Conservation (phyloP, 805 yeast genomes). For the Yamadazyma phyllophila region DNA sequence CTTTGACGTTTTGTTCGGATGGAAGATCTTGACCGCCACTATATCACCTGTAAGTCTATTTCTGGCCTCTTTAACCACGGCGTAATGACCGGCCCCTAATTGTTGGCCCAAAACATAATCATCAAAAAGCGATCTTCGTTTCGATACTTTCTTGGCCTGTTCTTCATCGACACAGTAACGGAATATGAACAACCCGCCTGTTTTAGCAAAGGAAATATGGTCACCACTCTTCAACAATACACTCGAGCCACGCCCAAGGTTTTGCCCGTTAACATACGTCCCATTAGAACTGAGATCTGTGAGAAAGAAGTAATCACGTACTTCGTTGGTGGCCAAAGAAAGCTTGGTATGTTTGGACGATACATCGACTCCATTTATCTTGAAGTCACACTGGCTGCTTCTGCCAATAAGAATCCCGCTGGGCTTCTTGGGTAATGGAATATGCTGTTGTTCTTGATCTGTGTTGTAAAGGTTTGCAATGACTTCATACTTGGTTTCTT, state of each 20-base stretch:
- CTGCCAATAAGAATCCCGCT: slow-evolving; percentile 45
- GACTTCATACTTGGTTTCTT: slow-evolving; percentile 13
- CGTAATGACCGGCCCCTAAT: slow-evolving; percentile 77
- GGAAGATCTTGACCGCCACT: slow-evolving; percentile 75
- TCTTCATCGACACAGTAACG: slow-evolving; percentile 37
- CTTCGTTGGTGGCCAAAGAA: slow-evolving; percentile 34
- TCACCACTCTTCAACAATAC: slow-evolving; percentile 62
- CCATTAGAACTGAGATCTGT: slow-evolving; percentile 66
- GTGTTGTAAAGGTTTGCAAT: slow-evolving; percentile 24
- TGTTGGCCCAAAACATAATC: slow-evolving; percentile 55
- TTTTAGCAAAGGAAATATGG: slow-evolving; percentile 53
- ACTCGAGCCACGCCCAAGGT: slow-evolving; percentile 48
- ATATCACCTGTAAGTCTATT: slow-evolving; percentile 55
- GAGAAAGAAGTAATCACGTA: slow-evolving; percentile 41
- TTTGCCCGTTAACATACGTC: slow-evolving; percentile 58
- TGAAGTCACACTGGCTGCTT: slow-evolving; percentile 58
- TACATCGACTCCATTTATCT: slow-evolving; percentile 54
- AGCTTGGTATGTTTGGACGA: slow-evolving; percentile 65
- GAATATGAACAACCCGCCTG: slow-evolving; percentile 49
- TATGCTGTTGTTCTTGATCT: slow-evolving; percentile 16
- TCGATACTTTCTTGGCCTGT: slow-evolving; percentile 12
- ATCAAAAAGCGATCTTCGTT: slow-evolving; percentile 51
- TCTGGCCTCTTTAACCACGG: slow-evolving; percentile 71
- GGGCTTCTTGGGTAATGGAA: slow-evolving; percentile 20
- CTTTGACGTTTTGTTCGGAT: slow-evolving; percentile 42